These are phyloP conservation scores for Westerdykella aurantiaca DNA, from an alignment of 2,329 filamentous ascomycete species.

Conservation along the genomic window DNA sequence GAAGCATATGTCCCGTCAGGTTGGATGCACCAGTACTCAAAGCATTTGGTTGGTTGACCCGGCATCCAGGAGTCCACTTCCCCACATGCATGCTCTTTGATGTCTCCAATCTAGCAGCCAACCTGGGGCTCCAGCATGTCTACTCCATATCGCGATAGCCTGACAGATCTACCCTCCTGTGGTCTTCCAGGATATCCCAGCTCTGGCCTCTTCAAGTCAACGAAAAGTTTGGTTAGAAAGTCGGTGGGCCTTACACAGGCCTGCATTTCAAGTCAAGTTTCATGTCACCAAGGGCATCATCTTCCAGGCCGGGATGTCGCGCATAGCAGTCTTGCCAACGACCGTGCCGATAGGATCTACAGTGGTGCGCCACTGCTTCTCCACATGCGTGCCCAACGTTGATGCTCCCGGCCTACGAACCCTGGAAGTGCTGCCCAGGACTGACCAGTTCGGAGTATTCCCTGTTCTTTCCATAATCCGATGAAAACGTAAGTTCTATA, in stretches of 20 bases:
- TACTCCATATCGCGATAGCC: slow-evolving; percentile 11
- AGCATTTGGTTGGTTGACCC: too few species aligned
- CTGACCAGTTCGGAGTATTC: slow-evolving; percentile 6
- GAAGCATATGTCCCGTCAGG: too few species aligned
- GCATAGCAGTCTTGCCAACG: slow-evolving; percentile 3
- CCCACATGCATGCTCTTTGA: slow-evolving; percentile 7
- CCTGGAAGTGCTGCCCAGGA: background rate
- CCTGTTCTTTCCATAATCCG: slow-evolving; percentile 3
- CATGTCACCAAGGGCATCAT: slow-evolving; percentile 8
- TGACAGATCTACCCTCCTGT: slow-evolving; percentile 6
- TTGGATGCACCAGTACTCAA: too few species aligned
- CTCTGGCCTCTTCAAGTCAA: slow-evolving; percentile 4
- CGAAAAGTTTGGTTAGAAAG: background rate
- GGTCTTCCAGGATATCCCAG: slow-evolving; percentile 10
- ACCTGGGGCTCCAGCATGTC: slow-evolving; percentile 10
- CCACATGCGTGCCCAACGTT: slow-evolving; percentile 7
- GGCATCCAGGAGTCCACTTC: slow-evolving; percentile 3
- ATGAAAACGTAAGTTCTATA: slow-evolving; percentile 12
- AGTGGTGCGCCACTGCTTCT: slow-evolving; percentile 1
- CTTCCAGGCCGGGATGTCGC: background rate
- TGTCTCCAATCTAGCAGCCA: slow-evolving; percentile 13
- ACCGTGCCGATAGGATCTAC: slow-evolving; percentile 8
- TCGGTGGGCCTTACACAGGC: slow-evolving; percentile 8
- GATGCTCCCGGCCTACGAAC: slow-evolving; percentile 8
- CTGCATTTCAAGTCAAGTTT: slow-evolving; percentile 10